Conservation (phyloP, 2,329 filamentous ascomycete species). For the Diaporthe sp. region DNA sequence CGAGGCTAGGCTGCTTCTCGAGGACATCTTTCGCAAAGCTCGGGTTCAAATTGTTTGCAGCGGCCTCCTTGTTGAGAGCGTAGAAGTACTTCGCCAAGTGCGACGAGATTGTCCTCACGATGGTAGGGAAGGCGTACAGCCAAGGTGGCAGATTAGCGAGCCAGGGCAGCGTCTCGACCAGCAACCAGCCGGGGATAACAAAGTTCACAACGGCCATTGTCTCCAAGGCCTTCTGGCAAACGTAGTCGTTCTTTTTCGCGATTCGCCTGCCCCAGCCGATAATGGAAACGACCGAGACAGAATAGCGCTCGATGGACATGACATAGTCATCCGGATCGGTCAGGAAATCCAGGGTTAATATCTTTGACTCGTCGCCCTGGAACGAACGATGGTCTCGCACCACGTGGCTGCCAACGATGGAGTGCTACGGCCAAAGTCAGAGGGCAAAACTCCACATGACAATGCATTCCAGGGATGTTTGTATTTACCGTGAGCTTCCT, state of each 20-base stretch:
- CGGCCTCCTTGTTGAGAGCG: slow-evolving; percentile 22
- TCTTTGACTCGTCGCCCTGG: slow-evolving; percentile 22
- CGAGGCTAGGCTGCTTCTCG: slow-evolving; percentile 3
- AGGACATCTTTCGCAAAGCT: slow-evolving; percentile 18
- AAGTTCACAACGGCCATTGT: slow-evolving; percentile 2
- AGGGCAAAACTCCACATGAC: too few species aligned
- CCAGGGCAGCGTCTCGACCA: slow-evolving; percentile 23
- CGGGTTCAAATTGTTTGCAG: neutral
- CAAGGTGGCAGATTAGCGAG: slow-evolving; percentile 8
- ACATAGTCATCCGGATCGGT: slow-evolving; percentile 2
- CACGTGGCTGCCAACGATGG: slow-evolving; percentile 7
- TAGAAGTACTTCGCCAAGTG: slow-evolving; percentile 4
- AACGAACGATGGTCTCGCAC: slow-evolving; percentile 12
- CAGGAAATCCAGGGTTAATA: slow-evolving; percentile 15
- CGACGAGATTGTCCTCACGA: slow-evolving; percentile 6
- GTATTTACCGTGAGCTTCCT: slow-evolving; percentile 17
- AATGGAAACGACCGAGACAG: slow-evolving; percentile 17
- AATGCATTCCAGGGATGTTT: neutral
- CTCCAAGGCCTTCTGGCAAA: neutral
- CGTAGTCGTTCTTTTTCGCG: slow-evolving; percentile 6
- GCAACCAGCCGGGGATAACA: slow-evolving; percentile 4
- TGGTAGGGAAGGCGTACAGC: slow-evolving; percentile 15
- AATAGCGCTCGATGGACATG: slow-evolving; percentile 10
- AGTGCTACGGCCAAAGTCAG: neutral
- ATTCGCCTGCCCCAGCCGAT: slow-evolving; percentile 10